Conservation (phyloP, 2,329 filamentous ascomycete species). For the Trichoderma koningiopsis region DNA sequence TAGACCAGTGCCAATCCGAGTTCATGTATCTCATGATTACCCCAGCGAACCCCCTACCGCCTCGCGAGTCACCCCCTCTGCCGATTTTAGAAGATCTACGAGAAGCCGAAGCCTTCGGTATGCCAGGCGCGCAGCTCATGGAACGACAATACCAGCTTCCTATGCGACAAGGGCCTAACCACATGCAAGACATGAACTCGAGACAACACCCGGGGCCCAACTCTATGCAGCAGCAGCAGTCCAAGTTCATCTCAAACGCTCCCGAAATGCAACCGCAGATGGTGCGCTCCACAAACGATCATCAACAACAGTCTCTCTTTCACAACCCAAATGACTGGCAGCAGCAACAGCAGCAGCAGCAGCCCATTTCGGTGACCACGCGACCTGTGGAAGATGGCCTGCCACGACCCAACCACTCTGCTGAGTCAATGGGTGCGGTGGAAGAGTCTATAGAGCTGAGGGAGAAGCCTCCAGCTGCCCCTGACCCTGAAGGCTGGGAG, state of each 20-base stretch:
- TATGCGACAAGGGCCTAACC: constrained; percentile 56
- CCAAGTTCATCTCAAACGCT: constrained; percentile 39
- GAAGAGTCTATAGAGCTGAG: constrained; percentile 47
- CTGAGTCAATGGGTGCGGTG: constrained; percentile 43
- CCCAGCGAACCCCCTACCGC: constrained; percentile 65
- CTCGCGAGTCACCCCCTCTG: constrained; percentile 62
- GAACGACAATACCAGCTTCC: constrained; percentile 45
- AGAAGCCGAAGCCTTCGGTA: constrained; percentile 55
- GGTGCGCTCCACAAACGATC: constrained; percentile 57
- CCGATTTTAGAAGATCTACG: constrained; percentile 62
- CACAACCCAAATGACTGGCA: constrained; percentile 42
- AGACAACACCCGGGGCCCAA: constrained; percentile 59
- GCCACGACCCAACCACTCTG: constrained; percentile 42
- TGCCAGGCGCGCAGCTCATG: constrained; percentile 48
- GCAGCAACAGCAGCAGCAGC: constrained; percentile 35
- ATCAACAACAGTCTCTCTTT: constrained; percentile 45
- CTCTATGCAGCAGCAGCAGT: constrained; percentile 57
- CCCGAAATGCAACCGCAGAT: constrained; percentile 50
- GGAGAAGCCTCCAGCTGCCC: constrained; percentile 49
- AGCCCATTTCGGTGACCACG: constrained; percentile 39
- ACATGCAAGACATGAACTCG: constrained; percentile 54
- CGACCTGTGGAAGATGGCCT: constrained; percentile 40
- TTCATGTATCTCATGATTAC: constrained; percentile 70
- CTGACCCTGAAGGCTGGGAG: constrained; percentile 81
- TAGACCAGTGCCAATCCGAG: constrained; percentile 66